These are phyloP conservation scores for Osmanthus fragrans DNA, from an alignment of 257 asterid species.

Conservation along the genomic window DNA sequence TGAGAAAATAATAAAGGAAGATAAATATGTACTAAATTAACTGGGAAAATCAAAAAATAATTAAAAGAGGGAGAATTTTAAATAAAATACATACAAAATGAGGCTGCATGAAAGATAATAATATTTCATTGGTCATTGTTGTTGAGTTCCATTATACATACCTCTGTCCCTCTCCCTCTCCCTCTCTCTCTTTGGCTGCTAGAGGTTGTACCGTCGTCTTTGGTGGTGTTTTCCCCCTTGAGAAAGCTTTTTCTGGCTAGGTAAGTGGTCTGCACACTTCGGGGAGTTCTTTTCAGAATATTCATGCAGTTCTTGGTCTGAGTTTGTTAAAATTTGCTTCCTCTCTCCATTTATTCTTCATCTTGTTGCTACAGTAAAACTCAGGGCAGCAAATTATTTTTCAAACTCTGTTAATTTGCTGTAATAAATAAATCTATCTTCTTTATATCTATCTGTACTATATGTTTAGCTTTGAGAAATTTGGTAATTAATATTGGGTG, in stretches of 20 bases:
- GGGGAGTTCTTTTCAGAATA: constrained; percentile 8
- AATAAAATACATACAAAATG: constrained; percentile 5
- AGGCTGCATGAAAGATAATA: constrained; percentile 33
- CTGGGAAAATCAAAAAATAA: constrained; percentile 1
- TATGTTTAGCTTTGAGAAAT: neutral
- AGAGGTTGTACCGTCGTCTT: constrained; percentile 42
- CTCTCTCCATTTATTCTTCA: neutral
- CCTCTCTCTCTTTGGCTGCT: constrained; percentile 13
- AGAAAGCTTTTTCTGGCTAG: neutral
- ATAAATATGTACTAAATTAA: constrained; percentile 18
- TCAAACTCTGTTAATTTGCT: neutral
- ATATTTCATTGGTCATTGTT: constrained; percentile 41
- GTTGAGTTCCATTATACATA: constrained; percentile 33
- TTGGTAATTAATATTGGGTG: neutral
- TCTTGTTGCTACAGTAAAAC: neutral
- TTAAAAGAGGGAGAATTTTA: neutral
- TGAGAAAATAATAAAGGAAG: neutral
- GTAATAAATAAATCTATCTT: neutral
- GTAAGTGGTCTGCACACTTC: neutral
- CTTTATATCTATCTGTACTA: neutral
- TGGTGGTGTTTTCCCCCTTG: constrained; percentile 26
- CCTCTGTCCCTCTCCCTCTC: constrained; percentile 19
- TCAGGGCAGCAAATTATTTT: neutral
- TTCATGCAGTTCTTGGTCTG: constrained; percentile 4
- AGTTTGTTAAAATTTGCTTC: neutral